Evolutionary conservation across 1,284 basidiomycete species (phyloP), one percentile per base, ranked within the genome.

Genomic region (Tremellales sp.): DNA sequence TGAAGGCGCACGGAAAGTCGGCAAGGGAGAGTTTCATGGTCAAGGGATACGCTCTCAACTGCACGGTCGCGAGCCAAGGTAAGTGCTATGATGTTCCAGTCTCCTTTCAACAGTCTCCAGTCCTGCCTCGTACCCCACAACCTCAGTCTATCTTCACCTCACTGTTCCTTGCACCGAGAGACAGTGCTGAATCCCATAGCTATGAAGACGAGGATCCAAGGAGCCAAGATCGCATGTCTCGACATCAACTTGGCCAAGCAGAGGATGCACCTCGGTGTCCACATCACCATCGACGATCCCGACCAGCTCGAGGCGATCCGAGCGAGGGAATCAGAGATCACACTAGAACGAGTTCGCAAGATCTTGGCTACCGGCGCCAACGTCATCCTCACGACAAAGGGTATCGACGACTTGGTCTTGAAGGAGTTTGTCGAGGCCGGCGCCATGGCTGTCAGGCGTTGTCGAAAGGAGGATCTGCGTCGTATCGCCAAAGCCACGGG

Each of bases 391-490:
- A 99, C 96, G 23, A 98, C 96, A 31, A 98, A 98, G 75, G 96
- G 96, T 44, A 99, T 98, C 62, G 96, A 99, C 67, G 96, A 99
- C 69, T 80, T 98, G 26, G 96, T 92, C 72, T 78, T 98, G 64
- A 99, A 99, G 74, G 96, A 98, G 77, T 98, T 98, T 67, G 90
- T 98, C 49, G 96, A 99, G 77, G 94, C 92, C 13, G 96, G 96
- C 37, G 96, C 94, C 0, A 98, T 98, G 88, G 96, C 92, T 35
- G 96, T 98, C 48, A 85, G 96, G 58, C 81, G 96, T 65, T 98
- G 96, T 79, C 84, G 89, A 69, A 98, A 98, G 76, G 96, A 99
- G 72, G 96, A 99, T 72, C 80, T 98, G 46, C 84, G 92, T 52
- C 84, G 96, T 47, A 98, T 98, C 62, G 96, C 96, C 41, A 96